Evolutionary conservation across 2,329 filamentous ascomycete species (phyloP), one percentile per base, ranked within the genome.

Genomic region (Teratosphaeria zuluensis): DNA sequence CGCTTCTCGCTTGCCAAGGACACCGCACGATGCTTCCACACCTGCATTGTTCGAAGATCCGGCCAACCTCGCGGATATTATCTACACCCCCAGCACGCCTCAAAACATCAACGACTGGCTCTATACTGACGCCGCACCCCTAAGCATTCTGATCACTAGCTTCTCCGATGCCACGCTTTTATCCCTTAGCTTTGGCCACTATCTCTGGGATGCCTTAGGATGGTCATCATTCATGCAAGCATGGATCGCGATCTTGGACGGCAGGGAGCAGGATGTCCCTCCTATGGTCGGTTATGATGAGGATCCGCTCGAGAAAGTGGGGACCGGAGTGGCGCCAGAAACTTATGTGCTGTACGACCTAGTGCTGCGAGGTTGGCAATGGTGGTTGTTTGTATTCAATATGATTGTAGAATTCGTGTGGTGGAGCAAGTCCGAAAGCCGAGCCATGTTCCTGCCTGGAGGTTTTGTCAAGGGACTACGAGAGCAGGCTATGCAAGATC

Each of bases 141-240:
- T 69, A 3, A 62, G 54, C 5, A 33, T 68, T 11, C 65, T 65
- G 21, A 46, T 67, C 42, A 56, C 62, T 1, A 62, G 58, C 31
- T 71, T 70, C 52, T 55, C 55, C 1, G 66, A 70, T 51, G 63
- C 64, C 3, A 69, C 67, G 1, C 21, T 70, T 5, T 56, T 69
- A 11, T 65, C 62, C 3, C n/a, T 69, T 3, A 64, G 60, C 28
- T 70, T 64, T 63, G 61, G 63, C 7, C 68, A 70, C 32, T 62
- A 61, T 3, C 48, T 67, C 4, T 55, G 68, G 1, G 67, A 70
- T 55, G 66, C 62, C 0, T 60, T 69, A 54, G 65, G 65, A 12
- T 53, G 53, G 14, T 42, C 61, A 11, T 52, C 54, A 6, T 52
- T 70, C 21, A 51, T 69, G 14, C 56, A 61, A 32, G 64, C 65